A percentile compares a stretch with the other conserved stretches of the same genome.
Evolutionary conservation across 192 early-diverging fungal genomes (phyloP).

Genomic region (Lobosporangium transversale): DNA sequence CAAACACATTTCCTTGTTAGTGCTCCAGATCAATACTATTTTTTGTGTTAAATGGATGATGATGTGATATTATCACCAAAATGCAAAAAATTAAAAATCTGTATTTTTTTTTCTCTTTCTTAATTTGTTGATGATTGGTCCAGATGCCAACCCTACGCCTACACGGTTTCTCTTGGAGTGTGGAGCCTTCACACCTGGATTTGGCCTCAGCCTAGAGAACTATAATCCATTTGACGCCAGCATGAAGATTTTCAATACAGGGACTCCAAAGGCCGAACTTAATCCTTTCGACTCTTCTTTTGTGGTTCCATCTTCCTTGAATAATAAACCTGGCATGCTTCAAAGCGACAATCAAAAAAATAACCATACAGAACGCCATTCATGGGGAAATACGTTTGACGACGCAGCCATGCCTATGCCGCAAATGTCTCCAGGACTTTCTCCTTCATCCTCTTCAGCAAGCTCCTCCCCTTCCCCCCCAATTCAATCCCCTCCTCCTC

Average conservation of each 20-base stretch:
- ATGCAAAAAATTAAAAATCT: too few species aligned
- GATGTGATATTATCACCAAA: too few species aligned
- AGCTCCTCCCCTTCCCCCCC: conserved; percentile 26
- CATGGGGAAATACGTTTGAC: conserved; percentile 35
- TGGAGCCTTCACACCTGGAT: conserved; percentile 46
- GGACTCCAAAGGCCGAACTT: conserved; percentile 31
- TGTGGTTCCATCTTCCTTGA: conserved; percentile 12
- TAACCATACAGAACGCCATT: conserved; percentile 1
- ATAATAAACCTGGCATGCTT: not conserved
- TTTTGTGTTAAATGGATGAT: too few species aligned
- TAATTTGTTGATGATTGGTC: not conserved
- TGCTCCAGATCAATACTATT: too few species aligned
- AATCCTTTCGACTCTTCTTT: conserved; percentile 49
- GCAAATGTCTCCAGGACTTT: conserved; percentile 33
- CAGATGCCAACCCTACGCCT: conserved; percentile 46
- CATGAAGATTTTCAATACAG: conserved; percentile 32
- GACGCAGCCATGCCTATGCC: conserved; percentile 21
- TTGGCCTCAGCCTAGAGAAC: conserved; percentile 24
- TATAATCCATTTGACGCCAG: conserved; percentile 46
- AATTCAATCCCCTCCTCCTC: conserved; percentile 9
- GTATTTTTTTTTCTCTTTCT: not conserved
- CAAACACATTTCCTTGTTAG: too few species aligned
- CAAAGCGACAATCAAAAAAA: not conserved
- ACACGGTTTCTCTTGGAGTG: conserved; percentile 50
- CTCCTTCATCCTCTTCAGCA: conserved; percentile 15